Evolutionary conservation across 2,329 filamentous ascomycete species (phyloP), one percentile per base, ranked within the genome.

Genomic region (Pestalotiopsis sp.): DNA sequence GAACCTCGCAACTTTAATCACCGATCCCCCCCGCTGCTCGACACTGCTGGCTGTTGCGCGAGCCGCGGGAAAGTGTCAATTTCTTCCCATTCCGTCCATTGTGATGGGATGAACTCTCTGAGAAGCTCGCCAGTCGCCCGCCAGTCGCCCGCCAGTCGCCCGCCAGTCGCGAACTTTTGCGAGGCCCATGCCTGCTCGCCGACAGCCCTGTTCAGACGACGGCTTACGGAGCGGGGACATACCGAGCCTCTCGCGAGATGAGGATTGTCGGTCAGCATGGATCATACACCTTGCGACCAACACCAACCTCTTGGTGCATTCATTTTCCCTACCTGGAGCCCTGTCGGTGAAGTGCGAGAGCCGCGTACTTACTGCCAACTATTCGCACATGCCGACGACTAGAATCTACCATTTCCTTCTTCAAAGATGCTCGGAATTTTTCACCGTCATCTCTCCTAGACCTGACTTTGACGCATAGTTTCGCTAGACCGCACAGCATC

Each of bases 11-110:
- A 25, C 36, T 23, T 12, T 52, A 52, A 52, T 52, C 45, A 52
- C 45, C 45, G 45, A 52, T n/a, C 17, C 20, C 41, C 41, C n/a
- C 45, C 17, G 14, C 12, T 7, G 45, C 45, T 49, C 45, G 17
- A 17, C 41, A 14, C 41, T 14, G 41, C n/a, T 49, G 41, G 13
- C 41, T n/a, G 14, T 56, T n/a, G 66, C 66, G 66, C 31, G 39
- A 62, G 39, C 45, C 58, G 66, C 66, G 58, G 66, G 27, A 66
- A 67, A 63, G 36, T 45, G 17, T 57, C 63, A 31, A 13, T 66
- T 57, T 13, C 38, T 20, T 31, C 59, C 41, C 14, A 45, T 64
- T 25, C 57, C 39, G 38, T 41, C 61, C 61, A 20, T n/a, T 62
- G 31, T 36, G 31, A 36, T 36, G 31, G 17, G 27, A 59, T 52